Evolutionary conservation across 192 early-diverging fungal species (phyloP).

Genomic region (Entomortierella beljakovae): DNA sequence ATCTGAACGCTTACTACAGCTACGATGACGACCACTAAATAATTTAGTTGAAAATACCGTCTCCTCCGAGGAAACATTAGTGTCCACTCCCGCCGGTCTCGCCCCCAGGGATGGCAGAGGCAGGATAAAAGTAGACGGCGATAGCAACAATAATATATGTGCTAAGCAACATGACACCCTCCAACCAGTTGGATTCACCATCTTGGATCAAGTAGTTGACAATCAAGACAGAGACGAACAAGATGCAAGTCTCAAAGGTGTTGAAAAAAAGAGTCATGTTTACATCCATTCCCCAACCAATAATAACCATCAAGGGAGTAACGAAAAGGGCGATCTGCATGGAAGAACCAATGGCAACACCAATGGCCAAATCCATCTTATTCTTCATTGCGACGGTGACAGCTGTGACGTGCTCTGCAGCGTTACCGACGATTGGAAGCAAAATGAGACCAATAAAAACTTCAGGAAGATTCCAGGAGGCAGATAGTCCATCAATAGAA

Average conservation of each 20-base stretch:
- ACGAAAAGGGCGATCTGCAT: slow-evolving; percentile 91
- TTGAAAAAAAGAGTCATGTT: slow-evolving; percentile 87
- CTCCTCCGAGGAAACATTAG: background rate
- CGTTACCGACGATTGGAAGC: slow-evolving; percentile 91
- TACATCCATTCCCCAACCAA: slow-evolving; percentile 82
- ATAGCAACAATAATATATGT: slow-evolving; percentile 88
- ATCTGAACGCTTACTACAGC: too few relatives aligned
- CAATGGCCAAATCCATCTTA: slow-evolving; percentile 87
- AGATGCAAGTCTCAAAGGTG: slow-evolving; percentile 83
- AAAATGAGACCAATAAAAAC: slow-evolving; percentile 93
- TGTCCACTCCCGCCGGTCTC: background rate
- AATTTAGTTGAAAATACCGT: too few relatives aligned
- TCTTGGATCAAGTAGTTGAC: slow-evolving; percentile 85
- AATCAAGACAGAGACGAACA: slow-evolving; percentile 90
- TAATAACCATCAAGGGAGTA: slow-evolving; percentile 76
- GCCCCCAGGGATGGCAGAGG: background rate
- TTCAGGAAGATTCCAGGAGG: slow-evolving; percentile 67
- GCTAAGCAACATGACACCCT: slow-evolving; percentile 86
- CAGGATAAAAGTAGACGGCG: slow-evolving; percentile 82
- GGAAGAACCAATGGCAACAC: slow-evolving; percentile 82
- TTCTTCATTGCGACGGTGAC: slow-evolving; percentile 87
- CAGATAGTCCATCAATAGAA: slow-evolving; percentile 77
- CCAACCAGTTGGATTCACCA: slow-evolving; percentile 93
- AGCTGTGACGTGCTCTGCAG: slow-evolving; percentile 81
- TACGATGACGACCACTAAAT: too few relatives aligned